Percentiles rank a stretch among this genome's conserved stretches.
phyloP scores from a whole-genome alignment of 345 rosid species.

The Nephelium lappaceum region DNA sequence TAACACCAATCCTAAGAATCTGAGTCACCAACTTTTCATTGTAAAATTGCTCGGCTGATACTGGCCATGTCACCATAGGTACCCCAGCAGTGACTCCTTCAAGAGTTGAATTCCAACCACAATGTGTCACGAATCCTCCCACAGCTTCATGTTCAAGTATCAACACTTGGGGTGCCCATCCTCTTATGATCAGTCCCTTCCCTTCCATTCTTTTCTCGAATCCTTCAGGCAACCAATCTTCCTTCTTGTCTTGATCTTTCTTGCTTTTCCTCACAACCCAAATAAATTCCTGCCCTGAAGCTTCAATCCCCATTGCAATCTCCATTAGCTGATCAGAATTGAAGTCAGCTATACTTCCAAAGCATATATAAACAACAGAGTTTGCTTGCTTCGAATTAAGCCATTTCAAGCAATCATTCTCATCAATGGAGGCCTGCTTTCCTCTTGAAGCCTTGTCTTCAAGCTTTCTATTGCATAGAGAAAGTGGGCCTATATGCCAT shows the following conservation, averaged over 20 bases:
- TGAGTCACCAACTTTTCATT: slow-evolving; percentile 54
- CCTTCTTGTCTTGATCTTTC: slow-evolving; percentile 10
- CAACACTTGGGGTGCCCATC: slow-evolving; percentile 64
- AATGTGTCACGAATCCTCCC: slow-evolving; percentile 68
- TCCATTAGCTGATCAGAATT: slow-evolving; percentile 37
- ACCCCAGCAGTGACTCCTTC: slow-evolving; percentile 52
- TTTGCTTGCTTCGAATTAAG: slow-evolving; percentile 37
- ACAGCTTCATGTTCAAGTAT: slow-evolving; percentile 65
- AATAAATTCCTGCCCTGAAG: slow-evolving; percentile 42
- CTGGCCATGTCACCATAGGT: slow-evolving; percentile 73
- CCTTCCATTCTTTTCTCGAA: slow-evolving; percentile 34
- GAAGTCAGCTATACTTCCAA: slow-evolving; percentile 41
- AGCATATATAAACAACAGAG: slow-evolving; percentile 52
- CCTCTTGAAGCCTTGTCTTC: slow-evolving; percentile 44
- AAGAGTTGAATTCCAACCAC: slow-evolving; percentile 70
- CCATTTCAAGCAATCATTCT: slow-evolving; percentile 47
- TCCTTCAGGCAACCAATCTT: slow-evolving; percentile 46
- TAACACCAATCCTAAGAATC: slow-evolving; percentile 41
- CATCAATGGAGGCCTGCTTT: slow-evolving; percentile 25
- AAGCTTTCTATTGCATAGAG: slow-evolving; percentile 26
- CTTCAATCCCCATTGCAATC: slow-evolving; percentile 46
- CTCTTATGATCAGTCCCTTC: slow-evolving; percentile 37
- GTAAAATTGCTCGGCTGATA: slow-evolving; percentile 59
- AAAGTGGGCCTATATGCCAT: slow-evolving; percentile 66
- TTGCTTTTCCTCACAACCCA: slow-evolving; percentile 44